Percentiles rank a stretch among this genome's conserved stretches.
Evolutionary conservation across 2,329 filamentous ascomycete genomes (phyloP).

Genomic region (Colletotrichum sp.): DNA sequence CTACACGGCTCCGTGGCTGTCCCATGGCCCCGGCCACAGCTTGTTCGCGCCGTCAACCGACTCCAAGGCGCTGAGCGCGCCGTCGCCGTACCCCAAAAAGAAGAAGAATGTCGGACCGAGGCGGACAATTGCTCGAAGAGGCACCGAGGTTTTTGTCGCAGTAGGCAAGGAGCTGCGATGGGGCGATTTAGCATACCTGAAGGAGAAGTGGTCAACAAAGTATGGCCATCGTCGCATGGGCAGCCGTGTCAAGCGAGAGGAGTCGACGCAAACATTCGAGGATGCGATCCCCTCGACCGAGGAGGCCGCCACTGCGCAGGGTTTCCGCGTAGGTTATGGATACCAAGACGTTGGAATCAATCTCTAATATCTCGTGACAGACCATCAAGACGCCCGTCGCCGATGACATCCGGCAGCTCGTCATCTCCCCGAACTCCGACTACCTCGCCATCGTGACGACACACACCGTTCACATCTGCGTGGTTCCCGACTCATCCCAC

Average conservation of each 20-base stretch:
- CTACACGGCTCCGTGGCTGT: conserved; percentile 88
- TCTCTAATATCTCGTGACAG: conserved; percentile 43
- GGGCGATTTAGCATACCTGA: conserved; percentile 83
- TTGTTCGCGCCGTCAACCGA: conserved; percentile 68
- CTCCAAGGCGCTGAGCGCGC: conserved; percentile 27
- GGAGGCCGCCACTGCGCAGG: conserved; percentile 36
- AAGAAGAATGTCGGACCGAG: conserved; percentile 53
- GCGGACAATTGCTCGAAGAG: conserved; percentile 78
- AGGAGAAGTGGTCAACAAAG: conserved; percentile 56
- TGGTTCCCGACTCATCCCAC: conserved; percentile 82
- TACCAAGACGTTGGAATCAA: not conserved
- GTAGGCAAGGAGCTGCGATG: conserved; percentile 90
- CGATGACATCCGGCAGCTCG: conserved; percentile 82
- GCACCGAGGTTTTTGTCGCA: conserved; percentile 87
- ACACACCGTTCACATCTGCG: conserved; percentile 85
- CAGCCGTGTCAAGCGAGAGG: conserved; percentile 53
- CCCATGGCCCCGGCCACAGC: conserved; percentile 76
- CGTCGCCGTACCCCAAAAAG: conserved; percentile 48
- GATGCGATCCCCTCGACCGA: conserved; percentile 30
- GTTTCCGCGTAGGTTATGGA: conserved; percentile 51
- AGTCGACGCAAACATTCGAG: conserved; percentile 41
- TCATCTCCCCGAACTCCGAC: conserved; percentile 81
- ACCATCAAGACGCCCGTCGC: conserved; percentile 79
- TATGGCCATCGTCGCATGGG: conserved; percentile 34
- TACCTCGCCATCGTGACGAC: conserved; percentile 86